phyloP scores from a whole-genome alignment of 2,329 filamentous ascomycete genomes.

The Aspergillus pseudotamarii region DNA sequence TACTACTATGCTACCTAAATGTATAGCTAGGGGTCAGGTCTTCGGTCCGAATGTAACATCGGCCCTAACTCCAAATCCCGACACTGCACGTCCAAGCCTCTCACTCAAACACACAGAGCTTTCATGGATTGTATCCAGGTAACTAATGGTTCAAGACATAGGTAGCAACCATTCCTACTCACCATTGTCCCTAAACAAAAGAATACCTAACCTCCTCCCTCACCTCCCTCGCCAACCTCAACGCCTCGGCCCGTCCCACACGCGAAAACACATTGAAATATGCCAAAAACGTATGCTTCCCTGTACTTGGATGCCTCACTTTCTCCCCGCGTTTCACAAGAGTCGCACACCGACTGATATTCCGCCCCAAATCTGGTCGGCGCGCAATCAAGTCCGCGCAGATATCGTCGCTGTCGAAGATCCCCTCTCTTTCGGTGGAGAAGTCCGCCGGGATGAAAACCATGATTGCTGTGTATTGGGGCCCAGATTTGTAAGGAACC shows the following conservation, averaged over 20 bases:
- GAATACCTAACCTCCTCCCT: background rate
- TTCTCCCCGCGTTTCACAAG: background rate
- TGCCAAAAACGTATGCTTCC: background rate
- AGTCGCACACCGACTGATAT: background rate
- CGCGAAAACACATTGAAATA: conserved; percentile 14
- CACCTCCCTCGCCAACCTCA: background rate
- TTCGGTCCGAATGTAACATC: too few species aligned
- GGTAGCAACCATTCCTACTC: too few species aligned
- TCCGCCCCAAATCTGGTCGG: conserved; percentile 1
- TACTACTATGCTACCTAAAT: too few species aligned
- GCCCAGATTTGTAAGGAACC: background rate
- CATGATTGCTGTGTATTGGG: conserved; percentile 8
- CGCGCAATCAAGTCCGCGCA: background rate
- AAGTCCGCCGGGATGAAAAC: conserved; percentile 9
- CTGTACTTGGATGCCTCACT: background rate
- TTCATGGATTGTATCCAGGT: too few species aligned
- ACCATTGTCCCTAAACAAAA: background rate
- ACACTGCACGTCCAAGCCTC: too few species aligned
- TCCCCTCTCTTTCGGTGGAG: background rate
- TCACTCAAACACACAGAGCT: too few species aligned
- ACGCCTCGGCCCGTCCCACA: background rate
- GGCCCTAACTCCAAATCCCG: too few species aligned
- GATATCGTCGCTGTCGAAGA: conserved; percentile 2
- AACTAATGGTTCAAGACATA: too few species aligned
- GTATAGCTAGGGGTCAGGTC: too few species aligned